Conservation (phyloP, 352 stramenopile genomes). For the Globisporangium radiosum region DNA sequence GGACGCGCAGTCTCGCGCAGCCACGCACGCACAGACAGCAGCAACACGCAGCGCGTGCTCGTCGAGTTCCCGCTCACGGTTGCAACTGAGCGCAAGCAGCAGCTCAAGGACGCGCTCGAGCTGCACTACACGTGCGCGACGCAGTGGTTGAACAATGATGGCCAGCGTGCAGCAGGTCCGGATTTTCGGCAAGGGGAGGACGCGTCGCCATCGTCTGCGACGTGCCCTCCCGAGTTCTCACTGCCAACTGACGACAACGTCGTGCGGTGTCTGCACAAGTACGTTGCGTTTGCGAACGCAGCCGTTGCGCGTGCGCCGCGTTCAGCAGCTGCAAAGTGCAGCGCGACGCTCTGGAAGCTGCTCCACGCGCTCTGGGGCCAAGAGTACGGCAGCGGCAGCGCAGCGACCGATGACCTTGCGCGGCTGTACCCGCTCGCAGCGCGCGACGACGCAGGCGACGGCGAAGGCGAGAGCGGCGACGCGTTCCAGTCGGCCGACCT, state of each 20-base stretch:
- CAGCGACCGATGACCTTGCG: slow-evolving; percentile 16
- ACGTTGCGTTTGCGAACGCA: slow-evolving; percentile 37
- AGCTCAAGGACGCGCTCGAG: slow-evolving; percentile 46
- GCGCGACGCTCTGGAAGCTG: slow-evolving; percentile 56
- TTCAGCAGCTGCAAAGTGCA: slow-evolving; percentile 13
- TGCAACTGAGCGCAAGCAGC: slow-evolving; percentile 23
- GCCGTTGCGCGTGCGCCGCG: slow-evolving; percentile 15
- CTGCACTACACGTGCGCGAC: slow-evolving; percentile 47
- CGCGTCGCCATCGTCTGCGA: slow-evolving; percentile 8
- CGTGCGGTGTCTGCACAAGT: slow-evolving; percentile 56
- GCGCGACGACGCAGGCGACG: slow-evolving; percentile 48
- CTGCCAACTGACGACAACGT: slow-evolving; percentile 43
- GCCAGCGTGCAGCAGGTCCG: background rate
- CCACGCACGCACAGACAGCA: slow-evolving; percentile 9
- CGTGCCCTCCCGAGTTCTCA: slow-evolving; percentile 29
- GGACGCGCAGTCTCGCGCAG: slow-evolving; percentile 29
- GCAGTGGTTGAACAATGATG: slow-evolving; percentile 13
- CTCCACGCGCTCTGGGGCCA: slow-evolving; percentile 73
- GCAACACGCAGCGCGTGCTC: slow-evolving; percentile 21
- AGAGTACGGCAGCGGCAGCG: slow-evolving; percentile 35
- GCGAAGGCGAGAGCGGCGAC: slow-evolving; percentile 43
- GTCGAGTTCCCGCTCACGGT: slow-evolving; percentile 52
- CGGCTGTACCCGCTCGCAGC: slow-evolving; percentile 38
- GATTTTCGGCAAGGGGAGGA: slow-evolving; percentile 23
- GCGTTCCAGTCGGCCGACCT: slow-evolving; percentile 64